phyloP scores from a whole-genome alignment of 2,329 filamentous ascomycete species.

The Cadophora luteo-olivacea region DNA sequence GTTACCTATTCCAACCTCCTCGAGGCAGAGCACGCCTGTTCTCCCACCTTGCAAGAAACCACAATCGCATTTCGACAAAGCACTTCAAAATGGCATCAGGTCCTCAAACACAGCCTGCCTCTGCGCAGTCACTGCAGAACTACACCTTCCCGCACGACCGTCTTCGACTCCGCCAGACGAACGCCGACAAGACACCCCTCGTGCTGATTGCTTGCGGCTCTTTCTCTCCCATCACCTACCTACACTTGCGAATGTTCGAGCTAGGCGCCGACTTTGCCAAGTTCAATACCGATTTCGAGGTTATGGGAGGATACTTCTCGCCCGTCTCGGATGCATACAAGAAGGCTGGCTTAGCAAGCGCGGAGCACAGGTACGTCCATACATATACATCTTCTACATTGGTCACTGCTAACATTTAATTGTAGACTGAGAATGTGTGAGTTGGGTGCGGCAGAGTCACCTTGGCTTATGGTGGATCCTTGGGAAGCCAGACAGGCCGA shows the following conservation, averaged over 20 bases:
- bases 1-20: constrained; percentile 5
- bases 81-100: constrained; percentile 29
- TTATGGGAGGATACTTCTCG: constrained; percentile 84
- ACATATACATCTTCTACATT: background rate
- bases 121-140: constrained; percentile 37
- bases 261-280: constrained; percentile 72
- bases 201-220: constrained; percentile 72
- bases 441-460: constrained; percentile 76
- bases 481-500: constrained; percentile 87
- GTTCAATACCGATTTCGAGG: constrained; percentile 79
- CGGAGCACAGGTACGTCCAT: constrained; percentile 64
- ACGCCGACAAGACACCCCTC: constrained; percentile 64
- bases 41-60: background rate
- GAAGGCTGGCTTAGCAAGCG: constrained; percentile 78
- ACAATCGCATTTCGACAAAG: background rate
- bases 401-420: constrained; percentile 16
- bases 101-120: constrained; percentile 26
- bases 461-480: constrained; percentile 82
- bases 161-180: constrained; percentile 61
- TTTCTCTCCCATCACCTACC: constrained; percentile 77
- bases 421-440: constrained; percentile 81
- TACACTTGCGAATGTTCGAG: constrained; percentile 87
- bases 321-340: constrained; percentile 71
- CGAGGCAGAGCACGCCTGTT: constrained; percentile 9
- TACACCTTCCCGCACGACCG: constrained; percentile 68